Evolutionary conservation across 371 early-diverging fungal species (phyloP).

Genomic region (Chytridium lagenaria): DNA sequence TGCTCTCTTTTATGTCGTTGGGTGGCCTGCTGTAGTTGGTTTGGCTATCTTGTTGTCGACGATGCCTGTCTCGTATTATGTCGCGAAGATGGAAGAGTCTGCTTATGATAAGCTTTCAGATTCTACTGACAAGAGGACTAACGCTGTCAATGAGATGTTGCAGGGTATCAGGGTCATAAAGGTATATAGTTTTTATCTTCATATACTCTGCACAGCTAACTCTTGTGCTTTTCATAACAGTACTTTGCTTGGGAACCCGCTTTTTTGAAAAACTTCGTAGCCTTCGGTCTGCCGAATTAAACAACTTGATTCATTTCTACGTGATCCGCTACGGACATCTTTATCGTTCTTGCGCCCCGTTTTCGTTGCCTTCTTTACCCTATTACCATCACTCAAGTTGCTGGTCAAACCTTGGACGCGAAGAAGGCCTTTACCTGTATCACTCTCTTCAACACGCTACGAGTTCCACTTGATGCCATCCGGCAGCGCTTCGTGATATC

Average conservation of each 20-base stretch:
- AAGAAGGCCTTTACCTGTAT: slow-evolving; percentile 63
- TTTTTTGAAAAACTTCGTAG: slow-evolving; percentile 51
- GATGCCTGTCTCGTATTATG: neutral
- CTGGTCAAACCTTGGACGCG: slow-evolving; percentile 33
- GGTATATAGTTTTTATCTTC: too few species aligned
- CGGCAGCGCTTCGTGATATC: slow-evolving; percentile 47
- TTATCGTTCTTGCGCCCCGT: too few species aligned
- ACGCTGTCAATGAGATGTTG: too few species aligned
- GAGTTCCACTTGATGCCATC: slow-evolving; percentile 65
- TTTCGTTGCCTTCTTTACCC: slow-evolving; percentile 49
- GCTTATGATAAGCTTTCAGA: neutral
- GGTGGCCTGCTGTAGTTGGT: slow-evolving; percentile 50
- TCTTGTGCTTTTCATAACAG: neutral
- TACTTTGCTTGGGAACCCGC: slow-evolving; percentile 55
- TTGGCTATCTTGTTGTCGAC: neutral
- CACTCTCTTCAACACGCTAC: slow-evolving; percentile 64
- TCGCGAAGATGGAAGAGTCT: neutral
- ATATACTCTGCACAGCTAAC: too few species aligned
- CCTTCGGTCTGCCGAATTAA: slow-evolving; percentile 43
- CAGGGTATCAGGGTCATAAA: slow-evolving; percentile 54
- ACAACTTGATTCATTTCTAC: slow-evolving; percentile 31
- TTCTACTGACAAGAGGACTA: neutral
- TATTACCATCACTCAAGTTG: slow-evolving; percentile 35
- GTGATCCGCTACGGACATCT: too few species aligned
- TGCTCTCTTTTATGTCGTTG: slow-evolving; percentile 34